Evolutionary conservation across 805 yeast species (phyloP).

Genomic region (Kregervanrija fluxuum): DNA sequence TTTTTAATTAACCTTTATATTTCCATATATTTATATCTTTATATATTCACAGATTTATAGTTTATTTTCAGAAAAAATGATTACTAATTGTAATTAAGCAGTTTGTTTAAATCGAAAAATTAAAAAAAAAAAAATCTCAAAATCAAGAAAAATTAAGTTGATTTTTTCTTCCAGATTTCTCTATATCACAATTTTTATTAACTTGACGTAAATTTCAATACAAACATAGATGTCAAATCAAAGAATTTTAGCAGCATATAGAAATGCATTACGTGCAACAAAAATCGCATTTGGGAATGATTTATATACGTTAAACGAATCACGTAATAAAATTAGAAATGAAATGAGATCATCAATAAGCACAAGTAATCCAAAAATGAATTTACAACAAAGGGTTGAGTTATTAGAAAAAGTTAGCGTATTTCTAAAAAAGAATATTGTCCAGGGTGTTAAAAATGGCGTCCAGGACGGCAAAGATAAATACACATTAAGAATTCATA

Average conservation of each 20-base stretch:
- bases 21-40: neutral
- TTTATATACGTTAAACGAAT: slow-evolving; percentile 41
- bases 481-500: slow-evolving; percentile 62
- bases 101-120: no score
- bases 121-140: no score
- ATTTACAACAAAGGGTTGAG: slow-evolving; percentile 42
- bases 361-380: slow-evolving; percentile 39
- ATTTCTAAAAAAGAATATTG: slow-evolving; percentile 69
- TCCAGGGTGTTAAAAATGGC: slow-evolving; percentile 59
- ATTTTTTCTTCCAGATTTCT: no score
- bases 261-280: slow-evolving; percentile 62
- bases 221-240: slow-evolving; percentile 8
- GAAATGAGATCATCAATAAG: slow-evolving; percentile 36
- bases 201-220: no score
- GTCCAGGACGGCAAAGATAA: slow-evolving; percentile 34
- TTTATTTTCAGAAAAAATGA: no score
- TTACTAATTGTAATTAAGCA: no score
- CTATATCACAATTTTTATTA: no score
- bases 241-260: slow-evolving; percentile 42
- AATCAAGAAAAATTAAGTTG: neutral
- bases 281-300: slow-evolving; percentile 52
- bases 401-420: slow-evolving; percentile 63
- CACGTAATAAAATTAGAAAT: slow-evolving; percentile 51
- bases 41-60: no score
- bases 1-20: slow-evolving; percentile 15